Conservation (phyloP, 139 green algal species). For the Volvox reticuliferus region DNA sequence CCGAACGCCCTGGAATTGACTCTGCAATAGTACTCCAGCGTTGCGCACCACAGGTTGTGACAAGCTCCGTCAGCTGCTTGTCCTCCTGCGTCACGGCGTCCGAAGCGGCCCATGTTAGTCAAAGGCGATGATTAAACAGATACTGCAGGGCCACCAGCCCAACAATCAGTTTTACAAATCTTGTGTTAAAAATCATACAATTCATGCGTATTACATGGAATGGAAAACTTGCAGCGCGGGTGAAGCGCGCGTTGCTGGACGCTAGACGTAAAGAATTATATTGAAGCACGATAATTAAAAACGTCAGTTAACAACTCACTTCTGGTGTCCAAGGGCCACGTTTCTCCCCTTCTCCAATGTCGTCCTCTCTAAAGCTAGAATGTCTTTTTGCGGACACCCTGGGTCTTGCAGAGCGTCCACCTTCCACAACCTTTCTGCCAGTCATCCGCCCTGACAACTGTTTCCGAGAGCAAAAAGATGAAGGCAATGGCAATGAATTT, state of each 20-base stretch:
- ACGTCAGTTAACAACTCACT: background rate
- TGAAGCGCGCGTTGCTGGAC: background rate
- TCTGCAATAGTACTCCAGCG: conserved; percentile 46
- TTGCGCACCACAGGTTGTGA: background rate
- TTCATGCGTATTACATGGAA: background rate
- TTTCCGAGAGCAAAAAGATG: background rate
- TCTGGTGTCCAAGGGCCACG: conserved; percentile 42
- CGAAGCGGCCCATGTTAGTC: background rate
- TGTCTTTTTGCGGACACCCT: background rate
- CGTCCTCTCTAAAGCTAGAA: conserved; percentile 26
- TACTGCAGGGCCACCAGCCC: no score
- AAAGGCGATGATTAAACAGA: background rate
- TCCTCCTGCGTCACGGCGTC: conserved; percentile 32
- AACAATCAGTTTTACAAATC: no score
- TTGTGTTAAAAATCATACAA: no score
- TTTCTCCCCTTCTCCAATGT: conserved; percentile 33
- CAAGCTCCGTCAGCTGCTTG: conserved; percentile 37
- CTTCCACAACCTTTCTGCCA: background rate
- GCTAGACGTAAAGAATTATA: background rate
- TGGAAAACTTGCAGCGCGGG: background rate
- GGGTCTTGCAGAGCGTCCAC: conserved; percentile 1
- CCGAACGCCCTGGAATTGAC: conserved; percentile 25
- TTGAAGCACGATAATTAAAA: background rate
- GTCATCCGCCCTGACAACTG: background rate
- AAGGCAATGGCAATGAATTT: background rate